Base-by-base conservation (phyloP, 495 filamentous ascomycete genomes). In the Geopyxis carbonaria region DNA sequence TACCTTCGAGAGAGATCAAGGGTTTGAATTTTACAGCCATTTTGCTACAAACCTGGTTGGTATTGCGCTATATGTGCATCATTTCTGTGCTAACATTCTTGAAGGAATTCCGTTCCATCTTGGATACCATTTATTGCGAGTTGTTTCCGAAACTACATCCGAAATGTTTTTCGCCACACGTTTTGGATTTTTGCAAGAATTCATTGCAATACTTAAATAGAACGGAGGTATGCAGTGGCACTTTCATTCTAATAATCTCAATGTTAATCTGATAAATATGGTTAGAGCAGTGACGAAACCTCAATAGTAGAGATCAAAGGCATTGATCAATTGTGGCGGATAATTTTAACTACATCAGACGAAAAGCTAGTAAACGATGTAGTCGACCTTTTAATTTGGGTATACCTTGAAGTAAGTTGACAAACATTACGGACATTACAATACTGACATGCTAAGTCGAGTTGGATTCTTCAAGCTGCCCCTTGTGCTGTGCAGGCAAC, bases 251-350 rank as follows among this genome's bases (percentile, higher is more conserved):
- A n/a, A n/a, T n/a, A n/a, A n/a, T n/a, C n/a, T n/a, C n/a, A n/a
- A n/a, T n/a, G n/a, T n/a, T n/a, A n/a, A n/a, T n/a, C n/a, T n/a
- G n/a, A n/a, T n/a, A n/a, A n/a, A n/a, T n/a, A n/a, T n/a, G n/a
- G n/a, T n/a, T n/a, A n/a, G n/a, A n/a, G n/a, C n/a, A n/a, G n/a
- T 67, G 73, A 4, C 70, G 45, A 47, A 34, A 34, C 36, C 20
- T 33, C 31, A 22, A 43, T 48, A 8, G 59, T 74, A 15, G 50
- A 63, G 10, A 65, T 78, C 35, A 62, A 68, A 13, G 78, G 76
- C 6, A 65, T 80, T 34, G 80, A 89, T 37, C 67, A 81, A 29
- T 63, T 94, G 33, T 95, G 87, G 87, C 72, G 69, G 11, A 73
- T 93, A 50, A 74, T 87, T 13, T 53, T 93, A 33, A 73, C 67